These are phyloP conservation scores for Catharanthus roseus DNA, from an alignment of 257 asterid genomes.

Conservation along the genomic window DNA sequence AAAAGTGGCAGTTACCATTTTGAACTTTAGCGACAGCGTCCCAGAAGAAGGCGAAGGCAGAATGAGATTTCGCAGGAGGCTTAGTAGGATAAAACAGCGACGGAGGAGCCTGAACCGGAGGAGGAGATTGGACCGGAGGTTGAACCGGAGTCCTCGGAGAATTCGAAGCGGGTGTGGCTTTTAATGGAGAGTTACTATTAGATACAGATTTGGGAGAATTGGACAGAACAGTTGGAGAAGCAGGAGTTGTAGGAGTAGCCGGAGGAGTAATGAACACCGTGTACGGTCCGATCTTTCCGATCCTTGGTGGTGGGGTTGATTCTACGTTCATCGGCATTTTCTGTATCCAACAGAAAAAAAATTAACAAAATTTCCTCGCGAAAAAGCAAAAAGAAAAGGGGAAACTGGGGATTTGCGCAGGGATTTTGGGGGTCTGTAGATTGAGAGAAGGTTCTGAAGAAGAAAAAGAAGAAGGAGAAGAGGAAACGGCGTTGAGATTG, in stretches of 20 bases:
- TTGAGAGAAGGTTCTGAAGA: conserved; percentile 4
- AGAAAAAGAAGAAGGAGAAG: neutral
- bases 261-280: conserved; percentile 95
- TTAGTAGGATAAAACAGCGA: conserved; percentile 45
- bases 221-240: conserved; percentile 22
- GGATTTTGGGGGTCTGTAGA: neutral
- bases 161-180: conserved; percentile 25
- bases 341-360: neutral
- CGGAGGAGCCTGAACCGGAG: conserved; percentile 92
- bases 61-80: conserved; percentile 29
- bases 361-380: neutral
- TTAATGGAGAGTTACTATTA: conserved; percentile 3
- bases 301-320: conserved; percentile 58
- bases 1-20: conserved; percentile 39
- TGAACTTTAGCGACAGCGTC: conserved; percentile 77
- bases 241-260: conserved; percentile 44
- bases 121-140: conserved; percentile 36
- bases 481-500: neutral
- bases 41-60: conserved; percentile 72
- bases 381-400: too few species aligned
- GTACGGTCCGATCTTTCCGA: conserved; percentile 99
- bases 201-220: conserved; percentile 26
- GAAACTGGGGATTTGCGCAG: neutral
- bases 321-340: conserved; percentile 33
- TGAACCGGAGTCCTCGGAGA: conserved; percentile 32